Evolutionary conservation across 208 protist species (phyloP).

Genomic region (Acanthamoeba lenticulata): DNA sequence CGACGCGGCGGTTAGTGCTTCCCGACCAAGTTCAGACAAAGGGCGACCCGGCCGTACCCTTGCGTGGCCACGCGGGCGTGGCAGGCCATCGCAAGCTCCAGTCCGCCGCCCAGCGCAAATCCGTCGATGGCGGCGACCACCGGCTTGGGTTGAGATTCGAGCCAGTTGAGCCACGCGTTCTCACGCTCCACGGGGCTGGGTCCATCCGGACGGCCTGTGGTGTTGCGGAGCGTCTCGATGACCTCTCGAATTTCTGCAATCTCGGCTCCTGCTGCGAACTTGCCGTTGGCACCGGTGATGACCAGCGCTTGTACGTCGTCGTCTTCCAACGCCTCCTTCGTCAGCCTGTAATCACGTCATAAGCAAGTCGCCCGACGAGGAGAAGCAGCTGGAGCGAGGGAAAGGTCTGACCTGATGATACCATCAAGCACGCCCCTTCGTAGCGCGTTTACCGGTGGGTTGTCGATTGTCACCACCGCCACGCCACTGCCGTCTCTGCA

Average conservation of each 20-base stretch:
- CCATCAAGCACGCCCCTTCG: neutral
- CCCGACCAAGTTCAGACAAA: neutral
- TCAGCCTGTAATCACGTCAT: neutral
- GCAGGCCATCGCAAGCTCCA: conserved; percentile 90
- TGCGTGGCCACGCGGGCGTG: conserved; percentile 87
- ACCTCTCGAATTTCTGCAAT: neutral
- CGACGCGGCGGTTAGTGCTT: neutral
- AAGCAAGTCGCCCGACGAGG: neutral
- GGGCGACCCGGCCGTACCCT: neutral
- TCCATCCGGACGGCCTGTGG: neutral
- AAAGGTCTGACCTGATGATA: conserved; percentile 33
- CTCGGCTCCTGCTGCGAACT: conserved; percentile 52
- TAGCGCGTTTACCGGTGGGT: conserved; percentile 54
- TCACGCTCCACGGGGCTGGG: neutral
- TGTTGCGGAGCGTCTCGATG: neutral
- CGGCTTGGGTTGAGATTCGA: neutral
- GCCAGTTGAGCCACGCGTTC: conserved; percentile 15
- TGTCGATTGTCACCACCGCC: conserved; percentile 58
- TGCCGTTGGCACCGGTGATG: conserved; percentile 49
- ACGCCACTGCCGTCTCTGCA: conserved; percentile 5
- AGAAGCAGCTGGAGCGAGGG: neutral
- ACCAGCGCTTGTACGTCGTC: neutral
- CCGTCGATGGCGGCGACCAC: conserved; percentile 86
- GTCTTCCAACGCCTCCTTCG: neutral
- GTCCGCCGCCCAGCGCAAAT: conserved; percentile 91